These are phyloP conservation scores for Pythium coloratum DNA, from an alignment of 352 stramenopile species.

Conservation along the genomic window DNA sequence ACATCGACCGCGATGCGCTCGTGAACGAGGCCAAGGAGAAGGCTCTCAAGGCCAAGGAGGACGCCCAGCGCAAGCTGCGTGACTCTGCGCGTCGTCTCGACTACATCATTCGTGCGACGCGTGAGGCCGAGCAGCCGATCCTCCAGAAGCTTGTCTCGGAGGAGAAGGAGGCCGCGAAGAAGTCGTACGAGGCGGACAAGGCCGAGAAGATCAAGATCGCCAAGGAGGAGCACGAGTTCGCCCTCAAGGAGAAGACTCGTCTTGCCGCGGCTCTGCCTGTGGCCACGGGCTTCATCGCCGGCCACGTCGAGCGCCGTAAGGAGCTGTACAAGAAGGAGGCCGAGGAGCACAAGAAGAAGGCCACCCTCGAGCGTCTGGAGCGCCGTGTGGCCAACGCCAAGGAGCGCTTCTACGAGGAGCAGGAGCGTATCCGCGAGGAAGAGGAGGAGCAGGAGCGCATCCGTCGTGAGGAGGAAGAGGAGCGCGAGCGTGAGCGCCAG, in stretches of 20 bases:
- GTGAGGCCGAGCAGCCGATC: conserved; percentile 94
- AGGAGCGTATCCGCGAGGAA: conserved; percentile 54
- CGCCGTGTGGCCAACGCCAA: conserved; percentile 64
- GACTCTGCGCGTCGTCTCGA: conserved; percentile 94
- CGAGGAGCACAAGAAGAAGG: conserved; percentile 87
- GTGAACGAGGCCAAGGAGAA: conserved; percentile 95
- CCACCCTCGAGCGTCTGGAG: conserved; percentile 62
- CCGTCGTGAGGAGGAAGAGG: conserved; percentile 56
- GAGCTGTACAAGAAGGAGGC: conserved; percentile 86
- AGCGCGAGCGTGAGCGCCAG: conserved; percentile 57
- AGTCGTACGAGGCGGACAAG: conserved; percentile 75
- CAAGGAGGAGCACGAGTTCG: conserved; percentile 87
- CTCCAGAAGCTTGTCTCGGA: conserved; percentile 82
- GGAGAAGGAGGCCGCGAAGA: conserved; percentile 75
- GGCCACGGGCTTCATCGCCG: conserved; percentile 74
- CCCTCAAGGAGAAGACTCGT: conserved; percentile 88
- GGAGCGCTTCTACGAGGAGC: conserved; percentile 69
- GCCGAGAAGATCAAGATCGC: conserved; percentile 77
- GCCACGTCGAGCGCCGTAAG: conserved; percentile 73
- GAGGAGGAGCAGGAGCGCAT: conserved; percentile 66
- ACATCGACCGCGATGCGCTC: conserved; percentile 76
- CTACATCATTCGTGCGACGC: conserved; percentile 95
- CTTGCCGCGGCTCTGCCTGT: conserved; percentile 69
- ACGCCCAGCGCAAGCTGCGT: conserved; percentile 92
- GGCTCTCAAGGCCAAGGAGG: conserved; percentile 93